Evolutionary conservation across 345 rosid genomes (phyloP).

Genomic region (Lumnitzera racemosa): DNA sequence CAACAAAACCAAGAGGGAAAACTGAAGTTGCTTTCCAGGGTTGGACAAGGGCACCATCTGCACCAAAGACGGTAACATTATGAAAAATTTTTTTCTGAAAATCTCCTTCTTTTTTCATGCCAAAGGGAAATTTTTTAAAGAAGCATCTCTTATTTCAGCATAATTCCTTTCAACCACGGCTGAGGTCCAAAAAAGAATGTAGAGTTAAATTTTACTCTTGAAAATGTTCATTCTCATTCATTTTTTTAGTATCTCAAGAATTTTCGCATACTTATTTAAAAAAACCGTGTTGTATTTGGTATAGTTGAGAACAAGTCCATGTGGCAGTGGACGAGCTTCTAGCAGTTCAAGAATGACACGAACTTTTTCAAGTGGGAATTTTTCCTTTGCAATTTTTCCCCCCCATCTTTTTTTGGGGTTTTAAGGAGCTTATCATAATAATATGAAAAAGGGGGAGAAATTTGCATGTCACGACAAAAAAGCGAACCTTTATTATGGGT

Average conservation of each 20-base stretch:
- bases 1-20: conserved; percentile 34
- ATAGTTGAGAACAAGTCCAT: conserved; percentile 23
- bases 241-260: not conserved
- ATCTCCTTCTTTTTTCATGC: too few relatives aligned
- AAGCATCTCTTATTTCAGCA: conserved; percentile 14
- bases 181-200: conserved; percentile 19
- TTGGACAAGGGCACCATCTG: conserved; percentile 26
- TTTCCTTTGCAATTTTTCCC: not conserved
- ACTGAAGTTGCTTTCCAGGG: conserved; percentile 28
- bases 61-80: conserved; percentile 37
- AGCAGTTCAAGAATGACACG: conserved; percentile 40
- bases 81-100: conserved; percentile 1
- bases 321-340: conserved; percentile 30
- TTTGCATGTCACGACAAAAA: too few relatives aligned
- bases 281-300: conserved; percentile 19
- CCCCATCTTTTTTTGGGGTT: not conserved
- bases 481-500: too few relatives aligned
- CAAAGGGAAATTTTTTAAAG: conserved; percentile 1
- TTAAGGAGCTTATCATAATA: not conserved
- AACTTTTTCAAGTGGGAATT: conserved; percentile 44
- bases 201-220: conserved; percentile 16
- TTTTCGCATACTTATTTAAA: conserved; percentile 1
- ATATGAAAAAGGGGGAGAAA: too few relatives aligned
- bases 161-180: conserved; percentile 17
- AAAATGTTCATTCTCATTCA: not conserved